phyloP scores from a whole-genome alignment of 169 alveolate genomes.

The Cryptosporidium sp. region DNA sequence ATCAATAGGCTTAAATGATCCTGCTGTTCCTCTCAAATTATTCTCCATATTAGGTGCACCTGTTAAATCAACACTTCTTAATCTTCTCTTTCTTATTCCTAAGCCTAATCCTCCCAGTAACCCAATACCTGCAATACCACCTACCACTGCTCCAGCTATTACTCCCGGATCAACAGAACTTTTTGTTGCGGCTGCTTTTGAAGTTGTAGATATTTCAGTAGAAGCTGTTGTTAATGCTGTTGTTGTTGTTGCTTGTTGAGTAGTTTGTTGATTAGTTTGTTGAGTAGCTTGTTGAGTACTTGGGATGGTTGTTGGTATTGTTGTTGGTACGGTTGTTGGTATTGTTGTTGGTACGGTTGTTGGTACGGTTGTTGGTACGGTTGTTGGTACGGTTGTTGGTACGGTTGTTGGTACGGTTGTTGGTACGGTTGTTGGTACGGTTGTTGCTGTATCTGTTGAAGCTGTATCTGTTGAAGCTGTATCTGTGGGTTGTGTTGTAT shows the following conservation, averaged over 20 bases:
- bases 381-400: too few species aligned
- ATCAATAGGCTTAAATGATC: neutral
- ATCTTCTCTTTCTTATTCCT: neutral
- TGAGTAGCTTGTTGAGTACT: slow-evolving; percentile 3
- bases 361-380: too few species aligned
- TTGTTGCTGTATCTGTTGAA: neutral
- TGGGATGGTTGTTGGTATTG: too few species aligned
- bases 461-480: neutral
- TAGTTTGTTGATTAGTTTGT: too few species aligned
- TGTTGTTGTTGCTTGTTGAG: neutral
- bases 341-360: too few species aligned
- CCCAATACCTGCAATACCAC: slow-evolving; percentile 58
- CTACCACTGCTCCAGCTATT: slow-evolving; percentile 61
- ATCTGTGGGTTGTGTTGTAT: neutral
- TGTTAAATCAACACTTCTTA: neutral
- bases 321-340: too few species aligned
- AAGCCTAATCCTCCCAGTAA: slow-evolving; percentile 28
- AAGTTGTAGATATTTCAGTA: neutral
- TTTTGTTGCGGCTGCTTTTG: neutral
- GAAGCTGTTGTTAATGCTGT: neutral
- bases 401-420: neutral
- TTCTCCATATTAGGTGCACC: neutral
- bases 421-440: neutral
- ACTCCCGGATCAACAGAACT: slow-evolving; percentile 19
- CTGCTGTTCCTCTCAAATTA: neutral